These are phyloP conservation scores for Beauveria australis DNA, from an alignment of 2,329 filamentous ascomycete genomes.

Conservation along the genomic window DNA sequence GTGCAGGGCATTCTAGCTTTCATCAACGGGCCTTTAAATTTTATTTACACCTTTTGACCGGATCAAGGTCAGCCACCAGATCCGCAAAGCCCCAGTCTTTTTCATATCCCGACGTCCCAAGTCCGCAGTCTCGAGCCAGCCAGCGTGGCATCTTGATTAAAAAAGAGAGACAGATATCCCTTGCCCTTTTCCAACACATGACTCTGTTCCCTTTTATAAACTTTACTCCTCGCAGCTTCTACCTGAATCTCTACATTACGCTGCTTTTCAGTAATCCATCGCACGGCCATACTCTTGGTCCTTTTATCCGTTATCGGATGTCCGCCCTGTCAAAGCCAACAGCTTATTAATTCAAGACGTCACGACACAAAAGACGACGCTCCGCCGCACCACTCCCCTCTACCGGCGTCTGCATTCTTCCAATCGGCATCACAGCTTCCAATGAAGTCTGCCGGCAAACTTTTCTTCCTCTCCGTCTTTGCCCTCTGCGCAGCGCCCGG, in stretches of 20 bases:
- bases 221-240: not conserved
- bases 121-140: not conserved
- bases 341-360: slow-evolving; percentile 8
- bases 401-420: too few relatives aligned
- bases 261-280: not conserved
- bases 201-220: not conserved
- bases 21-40: not conserved
- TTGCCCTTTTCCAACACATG: not conserved
- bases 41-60: not conserved
- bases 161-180: not conserved
- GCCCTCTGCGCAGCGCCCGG: slow-evolving; percentile 43
- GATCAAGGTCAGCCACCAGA: not conserved
- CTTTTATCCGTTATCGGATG: not conserved
- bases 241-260: not conserved
- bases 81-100: slow-evolving; percentile 3
- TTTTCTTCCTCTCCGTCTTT: slow-evolving; percentile 50
- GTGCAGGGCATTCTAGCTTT: too few relatives aligned
- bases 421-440: not conserved
- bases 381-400: not conserved
- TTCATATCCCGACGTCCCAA: not conserved
- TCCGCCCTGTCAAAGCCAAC: not conserved
- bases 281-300: not conserved
- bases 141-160: slow-evolving; percentile 12
- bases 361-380: not conserved
- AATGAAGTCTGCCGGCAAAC: slow-evolving; percentile 46